Conservation (phyloP, 176 grass and related monocot genomes). For the Oryza glaberrima region DNA sequence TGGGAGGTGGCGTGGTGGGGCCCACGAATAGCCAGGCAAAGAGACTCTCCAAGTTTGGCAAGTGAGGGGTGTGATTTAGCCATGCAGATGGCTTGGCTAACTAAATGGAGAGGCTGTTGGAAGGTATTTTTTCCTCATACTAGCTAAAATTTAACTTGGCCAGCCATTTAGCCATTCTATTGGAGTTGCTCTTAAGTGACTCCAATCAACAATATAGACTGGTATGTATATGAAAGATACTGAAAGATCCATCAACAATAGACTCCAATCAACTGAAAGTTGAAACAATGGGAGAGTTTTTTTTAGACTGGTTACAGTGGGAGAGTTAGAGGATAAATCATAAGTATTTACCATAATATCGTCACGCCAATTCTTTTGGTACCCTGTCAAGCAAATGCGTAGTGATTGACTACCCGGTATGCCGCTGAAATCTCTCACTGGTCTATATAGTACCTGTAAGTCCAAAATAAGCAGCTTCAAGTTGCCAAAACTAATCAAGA, state of each 20-base stretch:
- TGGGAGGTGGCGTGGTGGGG: too few species aligned
- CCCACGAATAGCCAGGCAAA: too few species aligned
- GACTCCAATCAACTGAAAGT: too few species aligned
- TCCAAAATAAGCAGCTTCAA: constrained; percentile 22
- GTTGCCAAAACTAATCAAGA: constrained; percentile 1
- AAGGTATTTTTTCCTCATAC: too few species aligned
- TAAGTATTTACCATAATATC: constrained; percentile 73
- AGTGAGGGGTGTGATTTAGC: too few species aligned
- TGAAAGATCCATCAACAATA: neutral
- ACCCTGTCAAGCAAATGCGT: constrained; percentile 84
- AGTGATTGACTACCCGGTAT: constrained; percentile 73
- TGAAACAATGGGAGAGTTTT: too few species aligned
- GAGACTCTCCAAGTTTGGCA: too few species aligned
- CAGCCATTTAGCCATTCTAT: too few species aligned
- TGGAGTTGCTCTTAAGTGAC: neutral
- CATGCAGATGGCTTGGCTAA: too few species aligned
- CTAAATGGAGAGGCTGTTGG: too few species aligned
- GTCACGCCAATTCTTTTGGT: constrained; percentile 73
- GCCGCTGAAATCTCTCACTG: constrained; percentile 72
- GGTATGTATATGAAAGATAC: neutral
- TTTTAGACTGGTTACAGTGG: too few species aligned
- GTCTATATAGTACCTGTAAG: constrained; percentile 65
- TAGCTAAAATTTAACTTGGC: too few species aligned
- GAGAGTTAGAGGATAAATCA: neutral
- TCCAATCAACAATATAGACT: neutral